phyloP scores from a whole-genome alignment of 2,329 filamentous ascomycete species.

The Botryotinia narcissicola region DNA sequence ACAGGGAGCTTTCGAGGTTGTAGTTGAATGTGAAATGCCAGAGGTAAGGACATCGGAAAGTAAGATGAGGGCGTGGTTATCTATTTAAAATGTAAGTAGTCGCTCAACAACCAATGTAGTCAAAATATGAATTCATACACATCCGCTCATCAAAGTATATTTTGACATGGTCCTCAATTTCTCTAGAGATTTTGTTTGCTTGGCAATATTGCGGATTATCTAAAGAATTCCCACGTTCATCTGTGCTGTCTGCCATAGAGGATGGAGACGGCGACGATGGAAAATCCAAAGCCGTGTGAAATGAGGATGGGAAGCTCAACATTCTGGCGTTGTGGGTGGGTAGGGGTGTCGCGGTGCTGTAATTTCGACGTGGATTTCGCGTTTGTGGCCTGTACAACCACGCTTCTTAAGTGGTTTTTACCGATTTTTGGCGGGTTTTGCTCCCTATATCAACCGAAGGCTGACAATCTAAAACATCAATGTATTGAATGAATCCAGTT shows the following conservation, averaged over 20 bases:
- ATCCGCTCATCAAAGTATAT: conserved; percentile 18
- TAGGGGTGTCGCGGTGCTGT: background rate
- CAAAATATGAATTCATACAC: conserved; percentile 15
- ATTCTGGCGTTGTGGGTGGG: background rate
- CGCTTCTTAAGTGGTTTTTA: background rate
- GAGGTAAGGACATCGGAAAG: conserved; percentile 62
- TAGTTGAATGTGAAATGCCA: conserved; percentile 43
- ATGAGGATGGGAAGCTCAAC: conserved; percentile 14
- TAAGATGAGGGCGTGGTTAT: conserved; percentile 59
- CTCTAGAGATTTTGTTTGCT: conserved; percentile 5
- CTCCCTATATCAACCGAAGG: background rate
- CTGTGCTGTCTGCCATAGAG: conserved; percentile 9
- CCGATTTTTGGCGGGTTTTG: background rate
- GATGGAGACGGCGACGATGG: background rate
- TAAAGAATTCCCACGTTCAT: background rate
- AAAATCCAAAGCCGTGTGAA: conserved; percentile 3
- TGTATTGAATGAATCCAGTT: background rate
- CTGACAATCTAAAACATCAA: background rate
- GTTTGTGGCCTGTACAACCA: background rate
- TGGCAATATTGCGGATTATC: conserved; percentile 3
- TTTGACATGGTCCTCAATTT: conserved; percentile 14
- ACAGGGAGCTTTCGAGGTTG: conserved; percentile 47
- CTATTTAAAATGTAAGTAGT: conserved; percentile 38
- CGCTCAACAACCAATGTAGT: background rate
- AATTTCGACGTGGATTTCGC: background rate